phyloP scores from a whole-genome alignment of 2,329 filamentous ascomycete genomes.

The Colletotrichum truncatum region DNA sequence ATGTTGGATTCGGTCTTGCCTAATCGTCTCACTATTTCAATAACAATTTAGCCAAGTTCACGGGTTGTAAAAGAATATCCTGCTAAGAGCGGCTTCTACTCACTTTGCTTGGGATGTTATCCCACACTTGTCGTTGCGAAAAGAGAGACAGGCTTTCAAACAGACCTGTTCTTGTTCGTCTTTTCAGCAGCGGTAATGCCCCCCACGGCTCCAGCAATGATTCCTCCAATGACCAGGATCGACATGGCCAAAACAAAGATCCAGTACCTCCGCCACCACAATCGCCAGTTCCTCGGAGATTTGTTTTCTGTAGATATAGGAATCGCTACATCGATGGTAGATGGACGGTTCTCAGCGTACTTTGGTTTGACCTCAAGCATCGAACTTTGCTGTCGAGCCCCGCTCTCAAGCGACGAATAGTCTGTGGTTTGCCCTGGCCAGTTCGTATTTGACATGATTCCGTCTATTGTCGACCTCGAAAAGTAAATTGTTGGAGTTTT shows the following conservation, averaged over 20 bases:
- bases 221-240: constrained; percentile 12
- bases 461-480: neutral
- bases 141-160: no score
- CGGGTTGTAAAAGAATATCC: no score
- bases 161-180: neutral
- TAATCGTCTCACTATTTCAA: no score
- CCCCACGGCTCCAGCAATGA: constrained; percentile 21
- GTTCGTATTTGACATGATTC: neutral
- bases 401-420: neutral
- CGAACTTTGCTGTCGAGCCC: neutral
- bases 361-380: neutral
- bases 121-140: no score
- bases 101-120: no score
- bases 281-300: neutral
- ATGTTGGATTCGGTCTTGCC: no score
- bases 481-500: neutral
- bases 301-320: neutral
- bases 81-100: no score
- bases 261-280: constrained; percentile 23
- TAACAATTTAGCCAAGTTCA: no score
- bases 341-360: neutral
- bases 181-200: constrained; percentile 11
- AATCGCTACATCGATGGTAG: constrained; percentile 13
- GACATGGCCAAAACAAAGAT: constrained; percentile 22
- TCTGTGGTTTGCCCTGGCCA: neutral